Evolutionary conservation across 169 alveolate species (phyloP).

Genomic region (Neospora caninum): DNA sequence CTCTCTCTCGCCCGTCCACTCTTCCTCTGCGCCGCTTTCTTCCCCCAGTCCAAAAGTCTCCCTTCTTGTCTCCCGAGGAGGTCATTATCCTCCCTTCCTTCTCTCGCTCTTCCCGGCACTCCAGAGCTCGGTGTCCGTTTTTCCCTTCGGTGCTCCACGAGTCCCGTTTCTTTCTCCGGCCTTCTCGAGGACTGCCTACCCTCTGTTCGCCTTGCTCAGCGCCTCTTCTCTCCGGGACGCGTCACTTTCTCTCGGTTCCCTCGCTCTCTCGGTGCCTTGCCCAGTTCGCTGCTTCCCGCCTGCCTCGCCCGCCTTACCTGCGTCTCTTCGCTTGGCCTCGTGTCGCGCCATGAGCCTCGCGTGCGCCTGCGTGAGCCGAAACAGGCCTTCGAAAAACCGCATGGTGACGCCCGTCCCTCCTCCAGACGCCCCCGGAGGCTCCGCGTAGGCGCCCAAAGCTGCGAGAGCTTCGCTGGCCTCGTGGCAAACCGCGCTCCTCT

Average conservation of each 20-base stretch:
- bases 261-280: too few species aligned
- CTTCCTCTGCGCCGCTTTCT: too few species aligned
- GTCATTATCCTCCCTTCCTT: too few species aligned
- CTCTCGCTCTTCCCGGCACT: too few species aligned
- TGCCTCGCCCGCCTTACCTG: conserved; percentile 3
- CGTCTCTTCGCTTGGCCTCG: neutral
- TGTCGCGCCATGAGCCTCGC: conserved; percentile 84
- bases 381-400: conserved; percentile 89
- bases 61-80: too few species aligned
- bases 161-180: too few species aligned
- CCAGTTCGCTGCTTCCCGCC: too few species aligned
- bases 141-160: too few species aligned
- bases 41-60: too few species aligned
- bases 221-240: neutral
- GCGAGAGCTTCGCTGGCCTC: neutral
- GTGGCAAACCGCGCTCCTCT: neutral
- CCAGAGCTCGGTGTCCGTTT: too few species aligned
- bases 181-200: too few species aligned
- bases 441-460: neutral
- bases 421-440: conserved; percentile 4
- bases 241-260: neutral
- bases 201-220: neutral
- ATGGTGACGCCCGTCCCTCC: conserved; percentile 85
- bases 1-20: too few species aligned
- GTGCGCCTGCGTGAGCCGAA: conserved; percentile 93